Conservation (phyloP, 371 early-diverging fungal genomes). For the Rhizopus arrhizus region DNA sequence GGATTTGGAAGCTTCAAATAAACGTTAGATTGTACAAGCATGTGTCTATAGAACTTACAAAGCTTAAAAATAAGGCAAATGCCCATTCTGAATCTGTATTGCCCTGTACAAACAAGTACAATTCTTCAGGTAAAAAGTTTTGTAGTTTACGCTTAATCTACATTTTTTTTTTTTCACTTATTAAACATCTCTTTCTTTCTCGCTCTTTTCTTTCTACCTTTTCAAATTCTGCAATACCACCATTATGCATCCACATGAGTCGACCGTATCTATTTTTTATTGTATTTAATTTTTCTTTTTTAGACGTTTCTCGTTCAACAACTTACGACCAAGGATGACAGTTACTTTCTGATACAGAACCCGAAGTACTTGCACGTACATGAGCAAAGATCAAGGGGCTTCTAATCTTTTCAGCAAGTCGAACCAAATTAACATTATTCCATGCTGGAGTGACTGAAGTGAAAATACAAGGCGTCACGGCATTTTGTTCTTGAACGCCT, state of each 20-base stretch:
- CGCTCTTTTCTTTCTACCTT: conserved; percentile 39
- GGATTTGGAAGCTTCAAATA: conserved; percentile 59
- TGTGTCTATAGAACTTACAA: conserved; percentile 39
- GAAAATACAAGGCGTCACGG: conserved; percentile 77
- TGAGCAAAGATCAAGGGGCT: conserved; percentile 84
- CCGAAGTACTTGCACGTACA: conserved; percentile 81
- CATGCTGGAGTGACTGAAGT: conserved; percentile 87
- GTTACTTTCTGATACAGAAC: conserved; percentile 80
- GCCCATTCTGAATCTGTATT: conserved; percentile 88
- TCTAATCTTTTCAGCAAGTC: conserved; percentile 81
- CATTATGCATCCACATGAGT: conserved; percentile 92
- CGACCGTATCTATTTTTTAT: conserved; percentile 57
- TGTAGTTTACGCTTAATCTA: conserved; percentile 76
- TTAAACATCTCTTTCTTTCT: conserved; percentile 40
- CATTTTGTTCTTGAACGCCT: conserved; percentile 31
- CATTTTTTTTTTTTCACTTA: conserved; percentile 42
- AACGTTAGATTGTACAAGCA: not conserved
- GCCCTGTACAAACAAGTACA: conserved; percentile 75
- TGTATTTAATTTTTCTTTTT: not conserved
- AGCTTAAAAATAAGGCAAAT: conserved; percentile 84
- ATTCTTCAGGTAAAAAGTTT: conserved; percentile 66
- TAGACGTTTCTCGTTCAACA: not conserved
- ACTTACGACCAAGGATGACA: conserved; percentile 78
- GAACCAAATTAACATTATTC: conserved; percentile 80
- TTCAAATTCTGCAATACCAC: conserved; percentile 72